Evolutionary conservation across 768 basidiomycete species (phyloP).

Genomic region (Xanthoconium stramineum): DNA sequence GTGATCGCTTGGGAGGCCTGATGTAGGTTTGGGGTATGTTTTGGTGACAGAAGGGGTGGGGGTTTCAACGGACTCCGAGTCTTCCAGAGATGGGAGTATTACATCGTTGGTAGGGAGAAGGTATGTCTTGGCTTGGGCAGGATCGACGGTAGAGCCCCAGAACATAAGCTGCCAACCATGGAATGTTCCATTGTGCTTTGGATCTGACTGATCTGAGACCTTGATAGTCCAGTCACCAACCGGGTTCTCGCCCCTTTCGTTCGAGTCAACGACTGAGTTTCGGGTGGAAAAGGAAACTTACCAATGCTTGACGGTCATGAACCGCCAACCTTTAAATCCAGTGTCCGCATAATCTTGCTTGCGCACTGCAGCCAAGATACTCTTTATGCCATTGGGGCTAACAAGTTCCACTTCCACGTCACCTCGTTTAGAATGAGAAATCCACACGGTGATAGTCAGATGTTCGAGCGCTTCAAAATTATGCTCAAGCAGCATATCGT

Average conservation of each 20-base stretch:
- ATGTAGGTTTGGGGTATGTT: conserved; percentile 80
- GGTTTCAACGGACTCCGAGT: conserved; percentile 37
- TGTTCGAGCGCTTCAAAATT: conserved; percentile 93
- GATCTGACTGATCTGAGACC: conserved; percentile 77
- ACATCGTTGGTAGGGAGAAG: conserved; percentile 53
- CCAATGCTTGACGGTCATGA: conserved; percentile 99
- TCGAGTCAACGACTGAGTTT: conserved; percentile 12
- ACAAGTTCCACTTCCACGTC: conserved; percentile 89
- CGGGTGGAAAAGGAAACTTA: conserved; percentile 30
- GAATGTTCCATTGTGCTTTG: conserved; percentile 60
- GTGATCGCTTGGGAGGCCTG: conserved; percentile 83
- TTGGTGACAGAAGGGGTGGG: conserved; percentile 50
- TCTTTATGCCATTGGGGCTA: conserved; percentile 84
- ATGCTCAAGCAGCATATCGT: conserved; percentile 59
- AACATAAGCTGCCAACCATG: conserved; percentile 90
- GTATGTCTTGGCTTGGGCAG: conserved; percentile 60
- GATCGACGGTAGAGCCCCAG: conserved; percentile 86
- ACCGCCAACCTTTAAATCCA: conserved; percentile 95
- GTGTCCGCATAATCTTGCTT: conserved; percentile 55
- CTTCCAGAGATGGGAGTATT: conserved; percentile 46
- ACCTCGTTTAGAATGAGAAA: conserved; percentile 79
- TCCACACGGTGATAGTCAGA: conserved; percentile 90
- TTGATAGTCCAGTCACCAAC: conserved; percentile 86
- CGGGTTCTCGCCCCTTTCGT: conserved; percentile 84
- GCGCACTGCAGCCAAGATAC: conserved; percentile 75